Conservation (phyloP, 2,329 filamentous ascomycete species). For the Ceratocystis lukuohia region DNA sequence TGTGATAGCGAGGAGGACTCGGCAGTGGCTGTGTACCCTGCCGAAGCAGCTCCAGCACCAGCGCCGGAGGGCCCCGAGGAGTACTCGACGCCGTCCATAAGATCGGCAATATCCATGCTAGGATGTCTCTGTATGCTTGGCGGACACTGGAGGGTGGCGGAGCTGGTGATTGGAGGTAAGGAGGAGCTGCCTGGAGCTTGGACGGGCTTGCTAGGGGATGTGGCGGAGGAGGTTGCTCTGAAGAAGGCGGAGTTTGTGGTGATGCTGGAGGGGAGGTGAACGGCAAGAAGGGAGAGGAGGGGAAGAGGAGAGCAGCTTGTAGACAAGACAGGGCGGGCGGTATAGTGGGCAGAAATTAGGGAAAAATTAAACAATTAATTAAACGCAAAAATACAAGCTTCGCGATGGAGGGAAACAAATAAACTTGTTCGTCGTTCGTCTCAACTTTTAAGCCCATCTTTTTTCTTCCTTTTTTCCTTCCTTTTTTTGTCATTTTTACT, state of each 20-base stretch:
- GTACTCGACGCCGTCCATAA: conserved; percentile 19
- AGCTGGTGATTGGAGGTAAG: not conserved
- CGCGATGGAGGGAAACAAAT: not conserved
- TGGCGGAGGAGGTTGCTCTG: too few relatives aligned
- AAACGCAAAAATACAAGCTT: conserved; percentile 7
- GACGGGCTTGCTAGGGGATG: not conserved
- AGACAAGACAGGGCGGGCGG: not conserved
- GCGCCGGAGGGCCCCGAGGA: not conserved
- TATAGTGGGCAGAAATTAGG: not conserved
- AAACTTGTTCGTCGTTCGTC: not conserved
- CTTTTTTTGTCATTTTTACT: not conserved
- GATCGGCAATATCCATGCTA: conserved; percentile 18
- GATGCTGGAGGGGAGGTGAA: too few relatives aligned
- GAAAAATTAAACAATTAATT: conserved; percentile 1
- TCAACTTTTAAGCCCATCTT: not conserved
- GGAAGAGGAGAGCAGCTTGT: not conserved
- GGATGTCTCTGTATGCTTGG: too few relatives aligned
- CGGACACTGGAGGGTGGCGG: not conserved
- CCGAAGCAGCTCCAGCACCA: not conserved
- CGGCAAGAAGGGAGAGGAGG: not conserved
- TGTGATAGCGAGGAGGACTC: not conserved
- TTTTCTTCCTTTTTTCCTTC: not conserved
- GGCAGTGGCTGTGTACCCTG: not conserved
- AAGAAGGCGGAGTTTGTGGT: too few relatives aligned
- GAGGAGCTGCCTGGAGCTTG: not conserved